Conservation (phyloP, 2,329 filamentous ascomycete genomes). For the Trichoderma lentiforme region DNA sequence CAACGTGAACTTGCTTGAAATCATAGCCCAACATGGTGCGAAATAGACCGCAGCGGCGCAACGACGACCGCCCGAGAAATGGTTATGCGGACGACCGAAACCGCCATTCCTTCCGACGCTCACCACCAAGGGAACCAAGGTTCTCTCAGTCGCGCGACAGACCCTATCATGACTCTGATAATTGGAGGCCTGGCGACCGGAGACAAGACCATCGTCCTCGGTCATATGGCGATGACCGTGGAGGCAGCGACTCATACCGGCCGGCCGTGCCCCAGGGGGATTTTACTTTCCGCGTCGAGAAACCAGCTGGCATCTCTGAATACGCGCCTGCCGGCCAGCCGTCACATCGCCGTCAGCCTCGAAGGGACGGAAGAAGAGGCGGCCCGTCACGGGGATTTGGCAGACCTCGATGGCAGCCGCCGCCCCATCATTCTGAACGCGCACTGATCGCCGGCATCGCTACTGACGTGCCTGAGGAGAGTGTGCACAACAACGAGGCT, state of each 20-base stretch:
- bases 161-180: conserved; percentile 27
- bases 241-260: conserved; percentile 29
- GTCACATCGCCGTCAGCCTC: conserved; percentile 21
- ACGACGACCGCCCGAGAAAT: conserved; percentile 17
- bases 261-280: conserved; percentile 42
- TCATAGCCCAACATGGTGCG: background rate
- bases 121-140: background rate
- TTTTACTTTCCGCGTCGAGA: conserved; percentile 55
- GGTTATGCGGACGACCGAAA: conserved; percentile 19
- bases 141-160: conserved; percentile 19
- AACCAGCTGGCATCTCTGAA: conserved; percentile 47
- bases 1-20: background rate
- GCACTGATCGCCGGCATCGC: conserved; percentile 46
- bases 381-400: conserved; percentile 27
- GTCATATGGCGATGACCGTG: conserved; percentile 25
- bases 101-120: conserved; percentile 16
- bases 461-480: conserved; percentile 42
- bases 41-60: conserved; percentile 13
- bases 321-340: conserved; percentile 24
- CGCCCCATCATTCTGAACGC: conserved; percentile 46
- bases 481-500: conserved; percentile 43
- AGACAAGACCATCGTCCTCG: conserved; percentile 23
- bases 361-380: conserved; percentile 28
- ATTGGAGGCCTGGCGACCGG: conserved; percentile 29
- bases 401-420: conserved; percentile 34